A percentile compares a stretch with the other conserved stretches of the same genome.
Evolutionary conservation across 805 yeast species (phyloP).

Genomic region (Yarrowia yakushimensis): DNA sequence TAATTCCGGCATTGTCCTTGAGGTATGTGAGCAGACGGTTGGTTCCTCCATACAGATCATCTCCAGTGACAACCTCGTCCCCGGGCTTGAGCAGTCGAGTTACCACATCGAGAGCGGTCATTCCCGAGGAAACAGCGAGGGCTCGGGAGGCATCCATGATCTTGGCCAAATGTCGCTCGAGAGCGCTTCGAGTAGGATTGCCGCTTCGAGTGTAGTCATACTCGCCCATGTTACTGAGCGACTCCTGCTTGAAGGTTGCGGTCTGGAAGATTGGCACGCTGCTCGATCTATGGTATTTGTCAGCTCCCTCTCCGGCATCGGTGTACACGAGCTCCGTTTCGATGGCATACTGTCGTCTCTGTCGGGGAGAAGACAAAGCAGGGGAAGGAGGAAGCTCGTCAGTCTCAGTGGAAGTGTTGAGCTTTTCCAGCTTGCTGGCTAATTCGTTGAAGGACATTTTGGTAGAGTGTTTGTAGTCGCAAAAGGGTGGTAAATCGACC

Average conservation of each 20-base stretch:
- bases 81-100: conserved; percentile 70
- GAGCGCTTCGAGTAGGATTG: conserved; percentile 81
- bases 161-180: conserved; percentile 73
- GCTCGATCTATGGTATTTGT: conserved; percentile 66
- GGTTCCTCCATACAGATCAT: conserved; percentile 92
- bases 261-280: conserved; percentile 87
- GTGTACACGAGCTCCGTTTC: conserved; percentile 70
- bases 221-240: conserved; percentile 70
- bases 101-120: conserved; percentile 88
- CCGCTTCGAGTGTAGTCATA: conserved; percentile 90
- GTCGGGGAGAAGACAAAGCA: conserved; percentile 38
- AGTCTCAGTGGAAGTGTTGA: conserved; percentile 9
- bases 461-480: not conserved
- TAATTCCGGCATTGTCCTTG: conserved; percentile 58
- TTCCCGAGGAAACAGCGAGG: conserved; percentile 83
- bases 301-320: conserved; percentile 45
- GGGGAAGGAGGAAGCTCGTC: conserved; percentile 38
- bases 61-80: conserved; percentile 92
- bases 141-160: conserved; percentile 75
- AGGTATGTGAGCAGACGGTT: conserved; percentile 77
- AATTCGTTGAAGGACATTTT: conserved; percentile 11
- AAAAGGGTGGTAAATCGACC: not conserved
- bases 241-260: conserved; percentile 87
- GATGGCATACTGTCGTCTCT: conserved; percentile 45
- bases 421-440: conserved; percentile 18